Base-by-base conservation (phyloP, 208 protist species). In the Trypanosoma mega region DNA sequence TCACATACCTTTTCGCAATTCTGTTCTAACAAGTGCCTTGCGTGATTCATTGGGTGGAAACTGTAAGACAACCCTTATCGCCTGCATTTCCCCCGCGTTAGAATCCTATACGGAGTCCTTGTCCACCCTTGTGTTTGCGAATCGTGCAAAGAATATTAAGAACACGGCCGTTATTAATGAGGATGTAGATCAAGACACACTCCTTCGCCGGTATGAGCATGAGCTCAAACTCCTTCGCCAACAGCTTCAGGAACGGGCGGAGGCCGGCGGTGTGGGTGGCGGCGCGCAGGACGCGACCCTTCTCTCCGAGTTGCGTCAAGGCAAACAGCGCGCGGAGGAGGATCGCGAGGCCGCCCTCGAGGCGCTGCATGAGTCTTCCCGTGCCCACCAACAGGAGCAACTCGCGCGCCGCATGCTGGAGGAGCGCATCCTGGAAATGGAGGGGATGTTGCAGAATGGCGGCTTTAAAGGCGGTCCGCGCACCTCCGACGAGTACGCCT, bases 41-140 rank as follows among this genome's bases (percentile, higher is more conserved):
- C 85, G 88, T 9, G 82, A 92, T 54, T 82, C 80, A 14, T 68
- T 90, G 12, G 78, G 82, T 59, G 98, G 98, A 41, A 98, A 98
- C 74, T 96, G 93, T 26, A 96, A 90, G 74, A 82, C 72, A 23
- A 81, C 75, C 16, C 71, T 82, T 53, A 82, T 86, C 43, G 75
- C 71, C n/a, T 82, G 79, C 55, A 68, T 81, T 46, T 74, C 72
- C 3, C 85, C 85, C 21, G 70, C 76, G 9, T 58, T 76, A 18
- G 72, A 85, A 56, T 81, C 74, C 37, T 89, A 88, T 69, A 71
- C 77, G n/a, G 88, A 95, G 52, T 79, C 86, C 12, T 76, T 93
- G 23, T 88, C 80, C 6, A 93, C 89, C 24, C 76, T 95, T 31
- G 64, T 73, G 11, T 96, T 89, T 69, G 86, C 86, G n/a, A 85